phyloP scores from a whole-genome alignment of 1,284 basidiomycete genomes.

The Leccinum pachyderme region DNA sequence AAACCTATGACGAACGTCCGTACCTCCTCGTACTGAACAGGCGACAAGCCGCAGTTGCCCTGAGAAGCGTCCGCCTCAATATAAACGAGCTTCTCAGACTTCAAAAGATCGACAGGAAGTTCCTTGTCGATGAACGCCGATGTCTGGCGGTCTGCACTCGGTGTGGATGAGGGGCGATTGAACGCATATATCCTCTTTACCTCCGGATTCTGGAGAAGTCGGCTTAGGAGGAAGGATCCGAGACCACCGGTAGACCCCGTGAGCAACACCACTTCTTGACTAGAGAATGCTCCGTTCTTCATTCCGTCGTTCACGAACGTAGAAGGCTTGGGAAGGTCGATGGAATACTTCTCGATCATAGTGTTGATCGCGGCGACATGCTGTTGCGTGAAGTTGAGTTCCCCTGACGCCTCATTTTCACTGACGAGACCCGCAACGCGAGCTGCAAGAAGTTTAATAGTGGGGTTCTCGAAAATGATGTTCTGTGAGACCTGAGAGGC shows the following conservation, averaged over 20 bases:
- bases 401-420: not conserved
- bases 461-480: slow-evolving; percentile 11
- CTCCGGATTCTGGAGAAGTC: not conserved
- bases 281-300: not conserved
- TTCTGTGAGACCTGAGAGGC: slow-evolving; percentile 3
- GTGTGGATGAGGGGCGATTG: slow-evolving; percentile 8
- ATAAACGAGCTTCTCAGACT: slow-evolving; percentile 7
- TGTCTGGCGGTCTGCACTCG: slow-evolving; percentile 7
- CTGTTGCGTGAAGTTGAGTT: not conserved
- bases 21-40: slow-evolving; percentile 11
- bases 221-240: slow-evolving; percentile 6
- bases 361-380: slow-evolving; percentile 3
- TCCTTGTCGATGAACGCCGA: slow-evolving; percentile 5
- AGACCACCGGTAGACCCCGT: slow-evolving; percentile 15
- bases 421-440: not conserved
- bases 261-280: slow-evolving; percentile 4
- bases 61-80: slow-evolving; percentile 10
- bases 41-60: slow-evolving; percentile 6
- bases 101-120: slow-evolving; percentile 7
- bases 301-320: not conserved
- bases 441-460: slow-evolving; percentile 7
- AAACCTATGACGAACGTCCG: too few species aligned
- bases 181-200: slow-evolving; percentile 8
- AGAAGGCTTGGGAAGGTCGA: not conserved
- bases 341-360: slow-evolving; percentile 13